Evolutionary conservation across 345 rosid species (phyloP).

Genomic region (Linum trigynum): DNA sequence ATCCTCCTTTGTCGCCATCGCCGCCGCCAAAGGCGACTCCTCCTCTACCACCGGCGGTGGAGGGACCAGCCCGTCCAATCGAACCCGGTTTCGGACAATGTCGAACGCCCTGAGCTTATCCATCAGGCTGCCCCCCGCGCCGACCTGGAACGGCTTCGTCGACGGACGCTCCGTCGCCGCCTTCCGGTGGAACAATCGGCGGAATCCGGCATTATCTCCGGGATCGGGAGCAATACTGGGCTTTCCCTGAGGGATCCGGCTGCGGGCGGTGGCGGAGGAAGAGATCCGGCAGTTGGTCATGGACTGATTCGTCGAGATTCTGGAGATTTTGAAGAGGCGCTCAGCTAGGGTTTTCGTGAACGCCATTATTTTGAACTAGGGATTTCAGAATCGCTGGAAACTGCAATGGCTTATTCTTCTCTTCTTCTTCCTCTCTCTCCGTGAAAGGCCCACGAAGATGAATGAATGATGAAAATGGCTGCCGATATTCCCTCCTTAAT

Average conservation of each 20-base stretch:
- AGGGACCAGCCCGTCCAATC: conserved; percentile 37
- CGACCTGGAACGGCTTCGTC: conserved; percentile 17
- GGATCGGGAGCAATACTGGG: conserved; percentile 43
- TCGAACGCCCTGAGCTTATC: conserved; percentile 49
- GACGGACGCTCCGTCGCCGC: conserved; percentile 34
- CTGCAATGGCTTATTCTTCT: neutral
- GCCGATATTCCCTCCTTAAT: too few species aligned
- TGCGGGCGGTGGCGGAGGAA: neutral
- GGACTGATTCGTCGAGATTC: conserved; percentile 29
- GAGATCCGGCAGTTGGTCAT: conserved; percentile 30
- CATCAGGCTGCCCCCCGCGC: conserved; percentile 12
- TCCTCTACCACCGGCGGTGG: conserved; percentile 25
- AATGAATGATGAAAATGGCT: too few species aligned
- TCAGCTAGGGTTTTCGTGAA: conserved; percentile 54
- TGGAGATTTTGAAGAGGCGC: conserved; percentile 49
- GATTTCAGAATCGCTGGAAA: neutral
- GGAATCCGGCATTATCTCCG: conserved; percentile 50
- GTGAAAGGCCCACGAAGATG: too few species aligned
- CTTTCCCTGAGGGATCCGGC: conserved; percentile 4
- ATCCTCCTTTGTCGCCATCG: too few species aligned
- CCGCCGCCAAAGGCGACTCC: conserved; percentile 15
- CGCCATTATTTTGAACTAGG: conserved; percentile 32
- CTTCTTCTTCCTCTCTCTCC: too few species aligned
- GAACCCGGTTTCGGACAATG: conserved; percentile 41
- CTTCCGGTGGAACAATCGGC: conserved; percentile 56